Conservation (phyloP, 768 basidiomycete genomes). For the Heimioporus sp. region DNA sequence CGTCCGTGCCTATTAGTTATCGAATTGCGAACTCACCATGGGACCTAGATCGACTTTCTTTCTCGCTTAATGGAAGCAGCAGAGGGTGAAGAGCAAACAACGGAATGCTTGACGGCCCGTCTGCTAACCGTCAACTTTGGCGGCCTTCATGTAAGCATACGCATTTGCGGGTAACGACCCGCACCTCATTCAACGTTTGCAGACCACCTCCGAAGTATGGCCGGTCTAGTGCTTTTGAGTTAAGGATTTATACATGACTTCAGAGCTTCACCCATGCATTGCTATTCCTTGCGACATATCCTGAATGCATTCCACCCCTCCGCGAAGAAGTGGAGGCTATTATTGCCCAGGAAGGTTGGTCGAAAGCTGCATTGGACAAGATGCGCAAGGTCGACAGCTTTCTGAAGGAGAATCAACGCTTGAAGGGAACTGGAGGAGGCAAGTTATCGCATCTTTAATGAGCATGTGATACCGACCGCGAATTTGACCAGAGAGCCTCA, state of each 20-base stretch:
- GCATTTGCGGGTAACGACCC: not conserved
- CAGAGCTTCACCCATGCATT: constrained; percentile 36
- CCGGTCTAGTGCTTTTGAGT: not conserved
- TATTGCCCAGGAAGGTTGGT: constrained; percentile 29
- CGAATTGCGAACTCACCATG: not conserved
- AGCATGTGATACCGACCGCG: not conserved
- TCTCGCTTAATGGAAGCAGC: constrained; percentile 32
- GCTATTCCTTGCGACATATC: constrained; percentile 34
- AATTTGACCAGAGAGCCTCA: constrained; percentile 22
- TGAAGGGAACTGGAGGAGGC: constrained; percentile 27
- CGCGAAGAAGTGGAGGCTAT: constrained; percentile 38
- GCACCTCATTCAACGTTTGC: not conserved
- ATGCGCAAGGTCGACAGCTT: constrained; percentile 42
- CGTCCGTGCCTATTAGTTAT: not conserved
- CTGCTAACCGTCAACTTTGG: constrained; percentile 16
- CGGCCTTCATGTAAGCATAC: constrained; percentile 20
- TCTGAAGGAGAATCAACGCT: constrained; percentile 34
- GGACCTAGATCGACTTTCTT: constrained; percentile 31
- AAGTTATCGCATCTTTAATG: constrained; percentile 1
- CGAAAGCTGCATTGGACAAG: constrained; percentile 24
- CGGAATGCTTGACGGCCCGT: constrained; percentile 22
- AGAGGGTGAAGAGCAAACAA: constrained; percentile 13
- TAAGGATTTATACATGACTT: not conserved
- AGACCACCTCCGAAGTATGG: constrained; percentile 21
- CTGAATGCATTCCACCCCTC: constrained; percentile 33